Evolutionary conservation across 306 rosid species (phyloP).

Genomic region (Dryas octopetala): DNA sequence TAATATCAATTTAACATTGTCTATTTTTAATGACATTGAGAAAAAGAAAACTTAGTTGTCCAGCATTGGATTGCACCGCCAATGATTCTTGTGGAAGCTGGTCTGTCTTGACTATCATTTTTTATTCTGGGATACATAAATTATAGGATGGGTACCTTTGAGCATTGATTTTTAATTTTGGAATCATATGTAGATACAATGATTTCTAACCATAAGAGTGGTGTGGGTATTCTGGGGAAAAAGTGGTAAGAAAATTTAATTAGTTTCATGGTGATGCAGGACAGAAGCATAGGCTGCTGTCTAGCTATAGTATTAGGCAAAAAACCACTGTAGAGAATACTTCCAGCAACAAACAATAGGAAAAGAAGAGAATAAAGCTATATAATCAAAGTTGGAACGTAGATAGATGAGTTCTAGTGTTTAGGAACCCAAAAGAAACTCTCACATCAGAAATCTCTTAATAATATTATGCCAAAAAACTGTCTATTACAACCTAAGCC

Average conservation of each 20-base stretch:
- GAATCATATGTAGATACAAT: neutral
- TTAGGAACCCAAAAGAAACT: no score
- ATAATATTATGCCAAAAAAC: no score
- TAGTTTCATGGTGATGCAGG: no score
- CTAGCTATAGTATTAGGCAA: no score
- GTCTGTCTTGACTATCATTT: neutral
- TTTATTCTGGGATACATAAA: neutral
- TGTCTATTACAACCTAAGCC: no score
- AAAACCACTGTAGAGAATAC: no score
- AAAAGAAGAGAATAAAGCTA: no score
- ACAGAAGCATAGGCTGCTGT: no score
- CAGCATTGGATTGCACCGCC: neutral
- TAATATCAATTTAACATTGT: neutral
- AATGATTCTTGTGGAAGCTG: neutral
- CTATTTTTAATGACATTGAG: neutral
- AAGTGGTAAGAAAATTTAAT: neutral
- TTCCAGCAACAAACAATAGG: no score
- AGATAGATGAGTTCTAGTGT: no score
- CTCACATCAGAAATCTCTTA: no score
- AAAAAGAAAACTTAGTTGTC: neutral
- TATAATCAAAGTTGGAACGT: no score
- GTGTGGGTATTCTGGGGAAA: neutral
- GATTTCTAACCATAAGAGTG: neutral
- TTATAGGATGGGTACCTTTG: neutral
- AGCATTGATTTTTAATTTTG: neutral